These are phyloP conservation scores for Amanita rubescens DNA, from an alignment of 768 basidiomycete species.

Conservation along the genomic window DNA sequence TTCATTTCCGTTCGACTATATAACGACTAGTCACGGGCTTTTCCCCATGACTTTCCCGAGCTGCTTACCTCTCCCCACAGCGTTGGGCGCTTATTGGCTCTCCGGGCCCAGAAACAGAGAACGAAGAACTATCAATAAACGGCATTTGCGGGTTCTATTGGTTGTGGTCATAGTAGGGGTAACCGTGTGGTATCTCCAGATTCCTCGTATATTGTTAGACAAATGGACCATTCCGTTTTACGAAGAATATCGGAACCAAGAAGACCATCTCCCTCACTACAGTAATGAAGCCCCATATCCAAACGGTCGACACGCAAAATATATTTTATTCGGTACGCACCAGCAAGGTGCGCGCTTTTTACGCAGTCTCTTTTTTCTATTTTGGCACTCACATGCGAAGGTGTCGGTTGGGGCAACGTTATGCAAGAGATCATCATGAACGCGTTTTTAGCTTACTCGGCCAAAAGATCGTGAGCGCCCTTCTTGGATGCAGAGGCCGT, in stretches of 20 bases:
- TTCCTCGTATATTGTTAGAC: not conserved
- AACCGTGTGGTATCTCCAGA: not conserved
- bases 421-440: conserved; percentile 53
- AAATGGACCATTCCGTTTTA: not conserved
- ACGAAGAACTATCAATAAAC: not conserved
- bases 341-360: not conserved
- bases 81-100: not conserved
- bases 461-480: conserved; percentile 40
- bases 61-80: not conserved
- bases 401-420: conserved; percentile 54
- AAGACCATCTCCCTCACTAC: not conserved
- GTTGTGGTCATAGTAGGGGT: not conserved
- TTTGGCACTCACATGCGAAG: conserved; percentile 17
- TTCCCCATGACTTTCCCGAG: not conserved
- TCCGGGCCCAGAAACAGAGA: not conserved
- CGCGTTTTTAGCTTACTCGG: conserved; percentile 38
- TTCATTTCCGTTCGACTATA: not conserved
- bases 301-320: conserved; percentile 2
- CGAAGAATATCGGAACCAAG: not conserved
- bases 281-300: not conserved
- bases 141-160: not conserved
- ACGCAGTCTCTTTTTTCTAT: not conserved
- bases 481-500: not conserved
- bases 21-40: not conserved
- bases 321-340: not conserved